A percentile compares a stretch with the other conserved stretches of the same genome.
These are phyloP conservation scores for Aureobasidium sp. DNA, from an alignment of 2,329 filamentous ascomycete genomes.

Conservation along the genomic window DNA sequence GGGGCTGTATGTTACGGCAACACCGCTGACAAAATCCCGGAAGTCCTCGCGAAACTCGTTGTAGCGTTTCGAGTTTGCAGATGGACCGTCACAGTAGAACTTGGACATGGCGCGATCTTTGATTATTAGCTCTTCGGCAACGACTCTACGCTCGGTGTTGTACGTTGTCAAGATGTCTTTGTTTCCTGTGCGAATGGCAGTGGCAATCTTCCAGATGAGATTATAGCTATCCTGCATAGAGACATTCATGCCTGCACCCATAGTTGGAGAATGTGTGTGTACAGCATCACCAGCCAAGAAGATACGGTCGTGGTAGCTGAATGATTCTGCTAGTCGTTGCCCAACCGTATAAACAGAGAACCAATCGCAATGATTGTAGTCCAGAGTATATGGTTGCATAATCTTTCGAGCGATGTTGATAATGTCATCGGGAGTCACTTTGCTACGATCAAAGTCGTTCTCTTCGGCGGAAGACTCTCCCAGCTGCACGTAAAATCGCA, in stretches of 20 bases:
- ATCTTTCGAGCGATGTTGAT: conserved; percentile 33
- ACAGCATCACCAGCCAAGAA: conserved; percentile 57
- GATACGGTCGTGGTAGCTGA: conserved; percentile 46
- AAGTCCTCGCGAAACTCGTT: conserved; percentile 4
- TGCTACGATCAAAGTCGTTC: conserved; percentile 34
- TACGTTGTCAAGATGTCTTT: conserved; percentile 44
- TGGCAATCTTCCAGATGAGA: conserved; percentile 50
- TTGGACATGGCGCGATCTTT: conserved; percentile 40
- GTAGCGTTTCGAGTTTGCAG: not conserved
- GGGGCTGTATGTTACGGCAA: not conserved
- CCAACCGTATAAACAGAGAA: conserved; percentile 58
- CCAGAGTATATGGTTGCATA: conserved; percentile 49
- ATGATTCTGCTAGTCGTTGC: conserved; percentile 52
- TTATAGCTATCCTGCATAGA: conserved; percentile 51
- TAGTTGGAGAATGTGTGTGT: conserved; percentile 38
- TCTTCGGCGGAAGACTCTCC: conserved; percentile 29
- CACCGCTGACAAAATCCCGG: conserved; percentile 8
- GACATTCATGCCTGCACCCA: conserved; percentile 55
- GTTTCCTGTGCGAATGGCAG: conserved; percentile 41
- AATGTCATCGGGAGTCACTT: conserved; percentile 55
- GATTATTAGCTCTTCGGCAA: conserved; percentile 48
- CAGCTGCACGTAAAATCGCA: conserved; percentile 38
- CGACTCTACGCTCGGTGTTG: conserved; percentile 46
- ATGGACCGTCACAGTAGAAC: not conserved
- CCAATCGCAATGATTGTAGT: conserved; percentile 55